Evolutionary conservation across 2,329 filamentous ascomycete genomes (phyloP), one percentile per base, ranked within the genome.

Genomic region (Alternaria rosae): DNA sequence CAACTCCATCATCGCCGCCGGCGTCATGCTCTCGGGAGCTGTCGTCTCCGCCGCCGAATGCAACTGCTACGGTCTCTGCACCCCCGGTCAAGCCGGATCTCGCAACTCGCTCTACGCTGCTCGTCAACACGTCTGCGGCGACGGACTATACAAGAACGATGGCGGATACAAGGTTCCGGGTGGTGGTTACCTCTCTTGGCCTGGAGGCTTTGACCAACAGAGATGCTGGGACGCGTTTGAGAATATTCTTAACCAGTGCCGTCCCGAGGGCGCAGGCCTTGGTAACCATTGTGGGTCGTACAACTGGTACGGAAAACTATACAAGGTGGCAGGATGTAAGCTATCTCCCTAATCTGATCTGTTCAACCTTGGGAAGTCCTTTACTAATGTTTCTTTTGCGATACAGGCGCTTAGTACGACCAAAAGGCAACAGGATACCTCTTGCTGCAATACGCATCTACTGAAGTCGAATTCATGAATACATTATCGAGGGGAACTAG

Each of bases 401-500:
- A 26, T 9, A 26, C 25, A 26, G 25, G 25, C 25, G 25, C 25
- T 26, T 26, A 26, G 25, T 26, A 26, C 25, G 25, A 26, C 25
- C 25, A 26, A 26, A 8, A 26, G 9, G 25, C 25, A 8, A 26
- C 25, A 26, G 25, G 25, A 26, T 26, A 26, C 32, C 15, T n/a
- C 32, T n/a, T n/a, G 5, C 32, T 10, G 0, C 8, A n/a, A 2
- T 17, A 38, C 35, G 4, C 15, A 38, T 38, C 3, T 1, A 2
- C 15, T 6, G 0, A 17, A 38, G 1, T 38, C 9, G 35, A 3
- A 38, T 15, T 2, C 0, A 0, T n/a, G 3, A 2, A 38, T 38
- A 10, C 0, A 38, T 17, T 17, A 10, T n/a, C 1, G 15, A 17
- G 8, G 1, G 15, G 8, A 5, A 10, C 15, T 0, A 2, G 32